A percentile compares a stretch with the other conserved stretches of the same genome.
Conservation (phyloP, 2,329 filamentous ascomycete species). For the Sclerotinia borealis region DNA sequence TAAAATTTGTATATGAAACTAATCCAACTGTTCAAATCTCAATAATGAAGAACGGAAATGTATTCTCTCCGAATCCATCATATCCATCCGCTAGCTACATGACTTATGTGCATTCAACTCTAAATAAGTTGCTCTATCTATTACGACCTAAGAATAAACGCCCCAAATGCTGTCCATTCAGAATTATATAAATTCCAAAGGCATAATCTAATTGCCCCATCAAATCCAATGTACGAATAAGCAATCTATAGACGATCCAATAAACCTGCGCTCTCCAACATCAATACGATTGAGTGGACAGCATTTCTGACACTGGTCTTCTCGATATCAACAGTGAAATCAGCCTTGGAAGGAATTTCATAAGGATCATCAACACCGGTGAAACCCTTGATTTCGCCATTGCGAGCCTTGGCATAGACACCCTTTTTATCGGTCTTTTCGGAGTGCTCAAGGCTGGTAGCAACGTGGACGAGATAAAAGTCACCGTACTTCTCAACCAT, state of each 20-base stretch:
- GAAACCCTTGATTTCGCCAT: constrained; percentile 94
- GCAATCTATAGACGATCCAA: constrained; percentile 54
- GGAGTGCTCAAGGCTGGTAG: constrained; percentile 83
- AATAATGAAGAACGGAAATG: neutral
- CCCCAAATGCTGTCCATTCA: neutral
- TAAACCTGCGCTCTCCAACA: constrained; percentile 84
- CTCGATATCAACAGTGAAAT: constrained; percentile 78
- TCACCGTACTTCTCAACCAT: constrained; percentile 80
- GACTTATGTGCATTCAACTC: neutral
- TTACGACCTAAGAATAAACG: neutral
- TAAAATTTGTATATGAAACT: neutral
- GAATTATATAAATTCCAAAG: neutral
- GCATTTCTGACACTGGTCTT: constrained; percentile 86
- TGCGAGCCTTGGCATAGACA: constrained; percentile 76
- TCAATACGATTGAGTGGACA: constrained; percentile 91
- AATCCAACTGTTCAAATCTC: too few relatives aligned
- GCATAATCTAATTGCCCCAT: neutral
- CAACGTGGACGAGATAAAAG: constrained; percentile 94
- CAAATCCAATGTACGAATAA: constrained; percentile 1
- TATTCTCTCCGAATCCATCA: neutral
- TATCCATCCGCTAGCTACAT: neutral
- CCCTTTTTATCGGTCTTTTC: constrained; percentile 94
- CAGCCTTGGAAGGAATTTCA: constrained; percentile 73
- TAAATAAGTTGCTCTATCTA: constrained; percentile 1
- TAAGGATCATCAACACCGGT: constrained; percentile 98